These are phyloP conservation scores for Cytospora piceicola DNA, from an alignment of 2,329 filamentous ascomycete genomes.

Conservation along the genomic window DNA sequence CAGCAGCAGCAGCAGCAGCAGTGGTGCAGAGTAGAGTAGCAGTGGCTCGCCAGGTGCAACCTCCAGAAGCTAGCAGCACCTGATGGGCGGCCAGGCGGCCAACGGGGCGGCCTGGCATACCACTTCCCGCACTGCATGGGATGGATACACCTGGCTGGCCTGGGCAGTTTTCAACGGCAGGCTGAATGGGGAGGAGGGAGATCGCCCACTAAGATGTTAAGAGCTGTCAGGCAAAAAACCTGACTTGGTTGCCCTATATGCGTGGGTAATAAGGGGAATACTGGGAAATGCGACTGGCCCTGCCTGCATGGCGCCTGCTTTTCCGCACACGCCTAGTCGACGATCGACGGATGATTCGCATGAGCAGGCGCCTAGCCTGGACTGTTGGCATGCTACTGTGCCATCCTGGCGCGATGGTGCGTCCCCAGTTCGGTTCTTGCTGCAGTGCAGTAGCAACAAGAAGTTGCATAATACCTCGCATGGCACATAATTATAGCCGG, in stretches of 20 bases:
- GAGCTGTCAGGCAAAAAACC: neutral
- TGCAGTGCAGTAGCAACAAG: neutral
- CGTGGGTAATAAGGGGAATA: neutral
- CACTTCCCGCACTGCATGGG: no score
- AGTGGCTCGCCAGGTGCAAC: conserved; percentile 11
- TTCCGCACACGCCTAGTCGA: neutral
- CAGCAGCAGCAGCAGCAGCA: no score
- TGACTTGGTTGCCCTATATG: neutral
- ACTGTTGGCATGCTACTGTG: neutral
- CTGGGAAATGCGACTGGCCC: neutral
- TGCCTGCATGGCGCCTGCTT: neutral
- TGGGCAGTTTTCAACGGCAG: no score
- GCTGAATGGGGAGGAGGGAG: no score
- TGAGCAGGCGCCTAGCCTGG: neutral
- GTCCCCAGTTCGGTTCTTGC: neutral
- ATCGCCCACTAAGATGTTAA: neutral
- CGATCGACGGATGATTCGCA: neutral
- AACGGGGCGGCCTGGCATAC: neutral
- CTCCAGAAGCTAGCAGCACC: neutral
- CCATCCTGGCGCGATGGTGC: neutral
- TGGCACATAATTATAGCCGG: neutral
- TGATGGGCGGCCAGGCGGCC: conserved; percentile 5
- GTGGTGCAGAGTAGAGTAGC: neutral
- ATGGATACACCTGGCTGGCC: no score
- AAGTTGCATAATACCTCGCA: neutral